Base-by-base conservation (phyloP, 495 filamentous ascomycete species). In the Bacidia gigantensis region DNA sequence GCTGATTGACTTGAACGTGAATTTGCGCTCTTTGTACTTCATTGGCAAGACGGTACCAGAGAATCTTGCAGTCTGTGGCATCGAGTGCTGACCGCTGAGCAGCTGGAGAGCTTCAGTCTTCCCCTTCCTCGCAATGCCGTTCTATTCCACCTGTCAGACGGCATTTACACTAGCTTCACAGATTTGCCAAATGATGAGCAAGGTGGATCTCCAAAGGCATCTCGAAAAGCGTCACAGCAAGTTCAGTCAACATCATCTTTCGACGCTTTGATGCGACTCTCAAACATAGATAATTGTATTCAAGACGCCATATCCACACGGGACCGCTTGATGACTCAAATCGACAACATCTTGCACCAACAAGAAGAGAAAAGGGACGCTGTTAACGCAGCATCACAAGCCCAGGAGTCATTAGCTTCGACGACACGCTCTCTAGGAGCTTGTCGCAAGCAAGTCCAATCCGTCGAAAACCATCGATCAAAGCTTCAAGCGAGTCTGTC, bases 281-380 rank as follows among this genome's bases (percentile, higher is more conserved):
- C 85, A 12, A 96, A 87, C 49, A 70, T 98, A 35, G 89, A 95
- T 54, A 84, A 88, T 59, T 95, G 89, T 53, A 84, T 97, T 29
- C 86, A 95, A 65, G 92, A 98, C 60, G 89, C 89, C 3, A 64
- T 95, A 0, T 74, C 77, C 0, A 96, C 87, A 0, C 76, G 86
- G 3, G 81, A 85, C 53, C 75, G 74, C 47, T 66, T 98, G 9
- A 77, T 86, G 10, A 64, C 74, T 9, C 87, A 95, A 55, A 95
- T 97, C 55, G 85, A 80, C 60, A 66, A 70, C 1, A 73, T 95
- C 18, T 69, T 97, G 14, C 67, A 80, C 18, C 64, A 72, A 10
- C 76, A 77, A 46, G 67, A 72, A 51, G 59, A 54, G 20, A 63
- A 66, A 1, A 58, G 75, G n/a, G 55, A 60, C 0, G 66, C 60